Evolutionary conservation across 2,329 filamentous ascomycete species (phyloP), one percentile per base, ranked within the genome.

Genomic region (Amesomyces nigricolor): DNA sequence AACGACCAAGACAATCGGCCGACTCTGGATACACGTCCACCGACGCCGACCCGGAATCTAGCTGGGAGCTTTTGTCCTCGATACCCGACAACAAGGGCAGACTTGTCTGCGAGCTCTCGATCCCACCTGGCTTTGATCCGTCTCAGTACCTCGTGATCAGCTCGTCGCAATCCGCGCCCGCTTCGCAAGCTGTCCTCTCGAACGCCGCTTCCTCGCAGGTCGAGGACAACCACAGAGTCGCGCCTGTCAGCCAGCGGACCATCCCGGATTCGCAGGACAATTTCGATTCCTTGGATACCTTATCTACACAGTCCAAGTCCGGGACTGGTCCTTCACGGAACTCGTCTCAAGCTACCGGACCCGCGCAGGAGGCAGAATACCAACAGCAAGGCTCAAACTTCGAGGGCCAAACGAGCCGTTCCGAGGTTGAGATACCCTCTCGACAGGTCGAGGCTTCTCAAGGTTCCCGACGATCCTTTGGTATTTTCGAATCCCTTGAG

Each of bases 221-320:
- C 22, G 16, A 32, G 8, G 38, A 9, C 30, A 29, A 32, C 47
- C 30, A 19, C n/a, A 45, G 29, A 6, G 13, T 22, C n/a, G 16
- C 13, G 13, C 35, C 13, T 7, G 39, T 68, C 38, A 74, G 69
- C 54, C 66, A 69, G 51, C 60, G 61, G 26, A 75, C 72, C 3
- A 72, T 78, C 22, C 73, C 73, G 0, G 75, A 77, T 56, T 78
- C 75, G 0, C 73, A 77, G 56, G 73, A 72, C 35, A 44, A 48
- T 8, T 59, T 59, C 32, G 56, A 60, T 22, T 59, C 54, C 5
- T 30, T 59, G 60, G 54, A 35, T 29, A 60, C 54, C 5, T 30
- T 59, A 59, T 54, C 30, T 29, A 60, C 58, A 7, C 47, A 56
- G 11, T 50, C 39, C 13, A 51, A 51, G 39, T 5, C 14, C 14